A percentile compares a stretch with the other conserved stretches of the same genome.
phyloP scores from a whole-genome alignment of 257 asterid species.

The Datura wrightii region DNA sequence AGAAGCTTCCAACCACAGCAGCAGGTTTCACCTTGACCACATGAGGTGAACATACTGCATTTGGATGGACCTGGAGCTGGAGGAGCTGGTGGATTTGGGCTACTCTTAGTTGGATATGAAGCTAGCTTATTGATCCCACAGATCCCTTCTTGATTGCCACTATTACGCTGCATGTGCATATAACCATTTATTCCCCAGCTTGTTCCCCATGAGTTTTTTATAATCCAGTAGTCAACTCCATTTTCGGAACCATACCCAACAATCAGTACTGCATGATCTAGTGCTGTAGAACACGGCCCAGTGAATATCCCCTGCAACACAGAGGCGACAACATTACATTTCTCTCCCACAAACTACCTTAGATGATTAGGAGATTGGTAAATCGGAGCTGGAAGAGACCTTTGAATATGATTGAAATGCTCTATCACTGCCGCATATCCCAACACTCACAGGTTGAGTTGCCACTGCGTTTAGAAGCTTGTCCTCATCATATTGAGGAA shows the following conservation, averaged over 20 bases:
- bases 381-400: conserved; percentile 48
- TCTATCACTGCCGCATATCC: conserved; percentile 83
- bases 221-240: conserved; percentile 86
- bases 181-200: conserved; percentile 93
- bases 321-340: not conserved
- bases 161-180: conserved; percentile 65
- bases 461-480: conserved; percentile 78
- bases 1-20: conserved; percentile 69
- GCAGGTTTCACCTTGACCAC: conserved; percentile 80
- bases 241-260: conserved; percentile 82
- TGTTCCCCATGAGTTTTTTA: conserved; percentile 94
- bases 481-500: conserved; percentile 65
- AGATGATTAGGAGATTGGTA: conserved; percentile 6
- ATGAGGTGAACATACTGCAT: conserved; percentile 69
- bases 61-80: conserved; percentile 72
- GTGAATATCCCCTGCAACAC: conserved; percentile 79
- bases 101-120: conserved; percentile 85
- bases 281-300: conserved; percentile 81
- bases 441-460: conserved; percentile 91
- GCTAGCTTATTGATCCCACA: conserved; percentile 89
- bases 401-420: conserved; percentile 77
- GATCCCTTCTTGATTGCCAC: conserved; percentile 59
- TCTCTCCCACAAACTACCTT: not conserved
- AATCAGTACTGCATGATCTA: conserved; percentile 91
- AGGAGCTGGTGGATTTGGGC: conserved; percentile 85